These are phyloP conservation scores for Jimgerdemannia flammicorona DNA, from an alignment of 192 early-diverging fungal species.

Conservation along the genomic window DNA sequence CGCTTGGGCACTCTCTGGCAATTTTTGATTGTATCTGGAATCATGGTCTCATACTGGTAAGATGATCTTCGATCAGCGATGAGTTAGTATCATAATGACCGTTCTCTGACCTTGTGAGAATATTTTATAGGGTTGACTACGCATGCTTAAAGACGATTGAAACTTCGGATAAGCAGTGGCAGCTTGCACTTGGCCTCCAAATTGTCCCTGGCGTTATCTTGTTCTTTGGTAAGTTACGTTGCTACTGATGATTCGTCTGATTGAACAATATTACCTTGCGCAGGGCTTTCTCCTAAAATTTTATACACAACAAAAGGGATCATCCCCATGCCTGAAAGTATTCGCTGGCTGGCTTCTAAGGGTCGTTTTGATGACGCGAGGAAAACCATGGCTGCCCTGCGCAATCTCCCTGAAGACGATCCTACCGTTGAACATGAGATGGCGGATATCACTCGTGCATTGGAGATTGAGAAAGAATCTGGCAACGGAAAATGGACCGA, in stretches of 20 bases:
- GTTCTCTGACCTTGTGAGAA: neutral
- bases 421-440: conserved; percentile 36
- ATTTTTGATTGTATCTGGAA: neutral
- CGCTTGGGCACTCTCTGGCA: conserved; percentile 16
- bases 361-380: conserved; percentile 41
- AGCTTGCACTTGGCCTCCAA: conserved; percentile 23
- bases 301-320: conserved; percentile 4
- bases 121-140: conserved; percentile 18
- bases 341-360: conserved; percentile 54
- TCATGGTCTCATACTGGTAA: too few relatives aligned
- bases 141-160: conserved; percentile 8
- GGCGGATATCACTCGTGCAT: conserved; percentile 45
- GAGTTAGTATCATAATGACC: conserved; percentile 13
- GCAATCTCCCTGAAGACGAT: conserved; percentile 29
- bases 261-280: neutral
- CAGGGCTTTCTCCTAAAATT: neutral
- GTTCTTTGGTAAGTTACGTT: neutral
- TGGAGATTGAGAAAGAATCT: conserved; percentile 43
- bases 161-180: conserved; percentile 13
- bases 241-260: neutral
- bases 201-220: conserved; percentile 15
- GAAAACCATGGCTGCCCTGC: conserved; percentile 40
- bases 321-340: conserved; percentile 32
- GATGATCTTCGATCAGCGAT: too few relatives aligned
- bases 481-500: conserved; percentile 57